Evolutionary conservation across 345 rosid species (phyloP), one percentile per base, ranked within the genome.

Genomic region (Populus deltoides): DNA sequence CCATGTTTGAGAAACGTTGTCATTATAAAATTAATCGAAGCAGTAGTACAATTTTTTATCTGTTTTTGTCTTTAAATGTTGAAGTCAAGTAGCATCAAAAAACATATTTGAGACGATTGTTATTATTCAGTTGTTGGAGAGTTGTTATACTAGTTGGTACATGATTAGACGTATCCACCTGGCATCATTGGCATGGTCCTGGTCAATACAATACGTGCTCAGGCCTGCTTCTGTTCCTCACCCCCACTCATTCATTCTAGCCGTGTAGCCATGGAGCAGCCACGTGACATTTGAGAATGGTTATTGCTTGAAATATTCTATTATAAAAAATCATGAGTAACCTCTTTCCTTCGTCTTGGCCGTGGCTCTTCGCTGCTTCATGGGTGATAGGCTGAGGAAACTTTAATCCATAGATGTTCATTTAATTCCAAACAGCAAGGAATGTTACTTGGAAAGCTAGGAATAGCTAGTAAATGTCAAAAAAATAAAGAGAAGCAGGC

Each of bases 41-140:
- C 36, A 62, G 36, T 55, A 15, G 24, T 61, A 59, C 66, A 71
- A 12, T 72, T 71, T 66, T 67, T 36, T 77, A 45, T 67, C 22
- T 33, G 36, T 38, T 80, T 71, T 55, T 74, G 62, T 24, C 69
- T 74, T 59, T 13, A 59, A 11, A 72, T 38, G 47, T 20, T 53
- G 9, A 83, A 77, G 78, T 71, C 81, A 77, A 77, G 72, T 38
- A 4, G 65, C 5, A 59, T 59, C 25, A 17, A 63, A 51, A 45
- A 77, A 79, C 31, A 62, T 51, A 70, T 70, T 13, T 24, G 35
- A 61, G 75, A 73, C 16, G 43, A 45, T 3, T 63, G 77, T 78
- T 57, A 71, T 78, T 72, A 83, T 68, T 84, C 70, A 77, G 93
- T 85, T 72, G 90, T 80, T 89, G 88, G 72, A 72, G 86, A 81